phyloP scores from a whole-genome alignment of 257 asterid genomes.

The Plantago ovata region DNA sequence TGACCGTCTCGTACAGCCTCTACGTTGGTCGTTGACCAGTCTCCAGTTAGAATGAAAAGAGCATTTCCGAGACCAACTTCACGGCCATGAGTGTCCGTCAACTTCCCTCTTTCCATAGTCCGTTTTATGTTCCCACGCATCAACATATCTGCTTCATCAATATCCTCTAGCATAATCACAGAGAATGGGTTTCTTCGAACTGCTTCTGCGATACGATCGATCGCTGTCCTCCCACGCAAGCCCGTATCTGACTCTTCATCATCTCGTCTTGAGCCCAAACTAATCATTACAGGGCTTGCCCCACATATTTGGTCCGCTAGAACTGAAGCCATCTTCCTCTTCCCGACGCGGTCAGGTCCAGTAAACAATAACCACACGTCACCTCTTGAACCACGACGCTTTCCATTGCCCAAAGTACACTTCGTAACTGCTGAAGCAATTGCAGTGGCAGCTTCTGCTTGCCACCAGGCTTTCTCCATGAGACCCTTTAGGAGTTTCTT shows the following conservation, averaged over 20 bases:
- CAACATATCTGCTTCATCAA: conserved; percentile 67
- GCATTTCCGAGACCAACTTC: conserved; percentile 82
- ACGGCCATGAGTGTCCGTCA: conserved; percentile 77
- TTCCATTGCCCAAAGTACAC: conserved; percentile 63
- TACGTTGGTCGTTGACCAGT: conserved; percentile 57
- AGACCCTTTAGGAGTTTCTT: conserved; percentile 80
- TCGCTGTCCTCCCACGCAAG: conserved; percentile 69
- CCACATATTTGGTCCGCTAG: conserved; percentile 73
- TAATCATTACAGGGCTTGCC: conserved; percentile 38
- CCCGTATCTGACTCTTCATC: conserved; percentile 39
- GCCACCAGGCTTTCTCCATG: conserved; percentile 98
- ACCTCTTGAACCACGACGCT: conserved; percentile 57
- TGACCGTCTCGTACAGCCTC: conserved; percentile 32
- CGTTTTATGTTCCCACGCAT: conserved; percentile 54
- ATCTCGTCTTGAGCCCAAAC: conserved; percentile 55
- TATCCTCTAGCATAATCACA: conserved; percentile 76
- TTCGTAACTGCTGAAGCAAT: conserved; percentile 71
- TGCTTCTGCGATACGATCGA: conserved; percentile 80
- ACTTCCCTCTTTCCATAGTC: conserved; percentile 76
- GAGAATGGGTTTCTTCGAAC: conserved; percentile 68
- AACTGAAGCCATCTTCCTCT: conserved; percentile 77
- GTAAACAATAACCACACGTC: conserved; percentile 80
- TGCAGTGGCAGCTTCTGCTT: conserved; percentile 70
- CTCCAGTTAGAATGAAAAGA: conserved; percentile 67
- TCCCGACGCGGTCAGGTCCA: conserved; percentile 82